These are phyloP conservation scores for Aspergillus jensenii DNA, from an alignment of 2,329 filamentous ascomycete genomes.

Conservation along the genomic window DNA sequence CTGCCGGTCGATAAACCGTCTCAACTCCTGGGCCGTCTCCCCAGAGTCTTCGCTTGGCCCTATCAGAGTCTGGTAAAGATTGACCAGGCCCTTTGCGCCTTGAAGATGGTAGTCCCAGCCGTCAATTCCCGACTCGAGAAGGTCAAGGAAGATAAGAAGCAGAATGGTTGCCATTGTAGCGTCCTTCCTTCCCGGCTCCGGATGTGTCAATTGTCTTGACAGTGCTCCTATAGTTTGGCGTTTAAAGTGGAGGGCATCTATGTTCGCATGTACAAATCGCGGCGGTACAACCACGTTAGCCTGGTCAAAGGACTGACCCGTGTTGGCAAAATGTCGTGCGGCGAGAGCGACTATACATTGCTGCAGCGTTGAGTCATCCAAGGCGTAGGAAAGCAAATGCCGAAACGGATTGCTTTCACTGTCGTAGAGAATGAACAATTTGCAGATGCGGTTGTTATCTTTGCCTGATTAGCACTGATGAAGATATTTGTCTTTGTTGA, in stretches of 20 bases:
- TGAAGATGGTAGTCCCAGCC: slow-evolving; percentile 20
- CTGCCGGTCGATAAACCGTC: slow-evolving; percentile 28
- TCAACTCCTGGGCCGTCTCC: slow-evolving; percentile 25
- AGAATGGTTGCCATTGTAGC: slow-evolving; percentile 15
- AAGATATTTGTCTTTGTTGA: too few species aligned
- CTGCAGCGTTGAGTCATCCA: slow-evolving; percentile 25
- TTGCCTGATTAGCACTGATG: slow-evolving; percentile 9
- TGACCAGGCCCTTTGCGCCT: slow-evolving; percentile 5
- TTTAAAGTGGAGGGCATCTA: slow-evolving; percentile 25
- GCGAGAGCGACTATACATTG: slow-evolving; percentile 31
- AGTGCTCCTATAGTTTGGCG: slow-evolving; percentile 18
- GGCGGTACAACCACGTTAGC: background rate
- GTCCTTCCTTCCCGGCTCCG: slow-evolving; percentile 5
- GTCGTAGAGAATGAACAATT: slow-evolving; percentile 33
- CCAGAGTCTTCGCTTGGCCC: slow-evolving; percentile 10
- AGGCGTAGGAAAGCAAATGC: slow-evolving; percentile 28
- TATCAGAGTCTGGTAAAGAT: slow-evolving; percentile 11
- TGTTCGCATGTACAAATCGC: slow-evolving; percentile 8
- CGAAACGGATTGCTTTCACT: slow-evolving; percentile 35
- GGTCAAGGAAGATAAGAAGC: slow-evolving; percentile 20
- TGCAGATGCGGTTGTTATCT: slow-evolving; percentile 32
- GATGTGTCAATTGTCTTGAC: slow-evolving; percentile 4
- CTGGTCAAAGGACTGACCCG: slow-evolving; percentile 22
- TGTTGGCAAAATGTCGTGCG: slow-evolving; percentile 32
- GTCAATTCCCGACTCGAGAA: slow-evolving; percentile 20